Percentiles rank a stretch among this genome's conserved stretches.
These are phyloP conservation scores for Candida bentonensis DNA, from an alignment of 805 yeast genomes.

Conservation along the genomic window DNA sequence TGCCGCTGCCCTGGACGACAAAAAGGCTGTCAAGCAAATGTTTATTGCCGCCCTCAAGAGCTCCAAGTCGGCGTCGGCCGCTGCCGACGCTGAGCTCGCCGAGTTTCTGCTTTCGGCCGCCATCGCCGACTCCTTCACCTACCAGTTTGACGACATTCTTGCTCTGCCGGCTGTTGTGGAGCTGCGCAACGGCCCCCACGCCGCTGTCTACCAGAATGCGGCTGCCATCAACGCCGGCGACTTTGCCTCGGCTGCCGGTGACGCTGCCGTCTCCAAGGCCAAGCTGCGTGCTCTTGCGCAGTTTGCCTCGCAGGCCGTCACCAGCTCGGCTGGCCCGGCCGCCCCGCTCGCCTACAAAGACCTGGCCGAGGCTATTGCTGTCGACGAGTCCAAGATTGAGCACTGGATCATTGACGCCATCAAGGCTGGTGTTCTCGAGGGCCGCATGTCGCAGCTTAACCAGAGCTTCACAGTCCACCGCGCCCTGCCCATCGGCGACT, in stretches of 20 bases:
- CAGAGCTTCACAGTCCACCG: slow-evolving; percentile 24
- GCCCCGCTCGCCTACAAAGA: slow-evolving; percentile 18
- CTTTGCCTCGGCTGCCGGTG: slow-evolving; percentile 9
- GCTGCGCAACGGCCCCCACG: slow-evolving; percentile 9
- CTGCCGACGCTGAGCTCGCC: slow-evolving; percentile 9
- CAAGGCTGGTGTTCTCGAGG: slow-evolving; percentile 27
- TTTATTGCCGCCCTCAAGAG: slow-evolving; percentile 13
- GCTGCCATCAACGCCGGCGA: slow-evolving; percentile 19
- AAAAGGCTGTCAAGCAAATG: slow-evolving; percentile 6
- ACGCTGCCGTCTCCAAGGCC: slow-evolving; percentile 13
- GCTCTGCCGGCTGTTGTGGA: slow-evolving; percentile 18
- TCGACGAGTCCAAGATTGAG: slow-evolving; percentile 23
- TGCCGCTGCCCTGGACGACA: slow-evolving; percentile 10
- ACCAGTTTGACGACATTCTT: slow-evolving; percentile 19
- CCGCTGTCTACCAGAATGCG: slow-evolving; percentile 16
- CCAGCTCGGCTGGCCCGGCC: not conserved
- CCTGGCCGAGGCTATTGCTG: slow-evolving; percentile 19
- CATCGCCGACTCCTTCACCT: slow-evolving; percentile 13
- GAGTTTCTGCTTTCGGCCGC: slow-evolving; percentile 14
- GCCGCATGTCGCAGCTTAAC: slow-evolving; percentile 28
- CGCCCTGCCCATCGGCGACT: slow-evolving; percentile 22
- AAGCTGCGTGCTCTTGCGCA: slow-evolving; percentile 17
- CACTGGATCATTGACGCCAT: slow-evolving; percentile 27
- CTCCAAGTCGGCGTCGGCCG: not conserved
- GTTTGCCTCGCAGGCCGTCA: slow-evolving; percentile 11